phyloP scores from a whole-genome alignment of 495 filamentous ascomycete species.

The Penicillium coprophilum region DNA sequence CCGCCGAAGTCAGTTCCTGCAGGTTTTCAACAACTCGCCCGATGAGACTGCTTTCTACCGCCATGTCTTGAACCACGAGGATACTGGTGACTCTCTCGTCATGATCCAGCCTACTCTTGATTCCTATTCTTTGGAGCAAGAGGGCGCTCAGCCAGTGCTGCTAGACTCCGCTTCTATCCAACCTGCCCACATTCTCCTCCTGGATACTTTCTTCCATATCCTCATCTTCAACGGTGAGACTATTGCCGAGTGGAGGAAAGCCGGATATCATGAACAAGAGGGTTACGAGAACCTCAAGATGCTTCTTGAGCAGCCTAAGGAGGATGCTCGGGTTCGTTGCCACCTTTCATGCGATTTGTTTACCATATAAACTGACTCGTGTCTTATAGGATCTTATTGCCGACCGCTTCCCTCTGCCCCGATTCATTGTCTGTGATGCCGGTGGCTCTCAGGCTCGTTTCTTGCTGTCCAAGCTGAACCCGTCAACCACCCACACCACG shows the following conservation, averaged over 20 bases:
- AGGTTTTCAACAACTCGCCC: slow-evolving; percentile 99
- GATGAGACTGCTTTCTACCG: slow-evolving; percentile 99
- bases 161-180: slow-evolving; percentile 97
- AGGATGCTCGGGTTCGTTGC: slow-evolving; percentile 82
- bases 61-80: slow-evolving; percentile 95
- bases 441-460: slow-evolving; percentile 98
- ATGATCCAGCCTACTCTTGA: slow-evolving; percentile 99
- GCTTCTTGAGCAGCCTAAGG: slow-evolving; percentile 91
- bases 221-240: slow-evolving; percentile 99
- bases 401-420: slow-evolving; percentile 94
- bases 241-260: slow-evolving; percentile 97
- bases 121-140: slow-evolving; percentile 94
- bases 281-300: slow-evolving; percentile 95
- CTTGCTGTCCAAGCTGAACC: slow-evolving; percentile 95
- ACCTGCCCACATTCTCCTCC: slow-evolving; percentile 86
- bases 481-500: slow-evolving; percentile 95
- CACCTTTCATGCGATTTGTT: not conserved
- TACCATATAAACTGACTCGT: slow-evolving; percentile 15
- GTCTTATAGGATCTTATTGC: slow-evolving; percentile 83
- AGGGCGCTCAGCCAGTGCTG: slow-evolving; percentile 85
- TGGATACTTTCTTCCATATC: slow-evolving; percentile 99
- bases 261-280: slow-evolving; percentile 96
- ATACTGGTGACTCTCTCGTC: slow-evolving; percentile 93
- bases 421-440: slow-evolving; percentile 98
- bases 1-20: slow-evolving; percentile 93